phyloP scores from a whole-genome alignment of 139 green algal species.

The Coelastrella sp. region DNA sequence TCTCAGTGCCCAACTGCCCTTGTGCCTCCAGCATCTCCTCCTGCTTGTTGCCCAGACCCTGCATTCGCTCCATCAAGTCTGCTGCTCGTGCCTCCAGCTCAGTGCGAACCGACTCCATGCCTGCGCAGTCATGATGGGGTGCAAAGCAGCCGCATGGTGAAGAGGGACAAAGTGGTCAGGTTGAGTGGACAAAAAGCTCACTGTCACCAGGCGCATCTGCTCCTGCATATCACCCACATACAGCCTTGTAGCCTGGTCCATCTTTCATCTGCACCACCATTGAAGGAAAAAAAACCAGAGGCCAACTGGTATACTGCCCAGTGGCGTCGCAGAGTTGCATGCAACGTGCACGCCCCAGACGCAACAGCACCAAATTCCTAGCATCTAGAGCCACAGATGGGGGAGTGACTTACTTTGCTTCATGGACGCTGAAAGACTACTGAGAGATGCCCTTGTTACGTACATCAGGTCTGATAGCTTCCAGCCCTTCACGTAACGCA shows the following conservation, averaged over 20 bases:
- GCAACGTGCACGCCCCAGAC: no score
- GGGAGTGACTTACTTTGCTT: slow-evolving; percentile 21
- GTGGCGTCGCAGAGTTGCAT: no score
- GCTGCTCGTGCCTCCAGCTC: slow-evolving; percentile 28
- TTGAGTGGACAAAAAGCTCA: no score
- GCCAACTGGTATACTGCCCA: neutral
- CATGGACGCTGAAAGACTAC: slow-evolving; percentile 36
- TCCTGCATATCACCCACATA: no score
- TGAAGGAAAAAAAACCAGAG: no score
- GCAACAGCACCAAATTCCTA: no score
- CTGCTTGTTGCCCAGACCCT: slow-evolving; percentile 25
- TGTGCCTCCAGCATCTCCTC: slow-evolving; percentile 49
- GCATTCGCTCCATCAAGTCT: slow-evolving; percentile 36
- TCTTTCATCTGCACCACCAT: no score
- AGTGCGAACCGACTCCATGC: slow-evolving; percentile 14
- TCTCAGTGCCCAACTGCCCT: slow-evolving; percentile 29
- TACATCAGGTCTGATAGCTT: slow-evolving; percentile 50
- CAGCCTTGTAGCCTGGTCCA: no score
- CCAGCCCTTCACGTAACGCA: slow-evolving; percentile 52
- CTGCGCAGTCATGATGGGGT: neutral
- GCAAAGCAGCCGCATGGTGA: no score
- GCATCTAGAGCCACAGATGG: neutral
- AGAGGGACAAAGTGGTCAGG: no score
- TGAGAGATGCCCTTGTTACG: slow-evolving; percentile 30
- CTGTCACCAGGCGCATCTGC: no score